A percentile compares a stretch with the other conserved stretches of the same genome.
Conservation (phyloP, 345 rosid genomes). For the Populus nigra region DNA sequence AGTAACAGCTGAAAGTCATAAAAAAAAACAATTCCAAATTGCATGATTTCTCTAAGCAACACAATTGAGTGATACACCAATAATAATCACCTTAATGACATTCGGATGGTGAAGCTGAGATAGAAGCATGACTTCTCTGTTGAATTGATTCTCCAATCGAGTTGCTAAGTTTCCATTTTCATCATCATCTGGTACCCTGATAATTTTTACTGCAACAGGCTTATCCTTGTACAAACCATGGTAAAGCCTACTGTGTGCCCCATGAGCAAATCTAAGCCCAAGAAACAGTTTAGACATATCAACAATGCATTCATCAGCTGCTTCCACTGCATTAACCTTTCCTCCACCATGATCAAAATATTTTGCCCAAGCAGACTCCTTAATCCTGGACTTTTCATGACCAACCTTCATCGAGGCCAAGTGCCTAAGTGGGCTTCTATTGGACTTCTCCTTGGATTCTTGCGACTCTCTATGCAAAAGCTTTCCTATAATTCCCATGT, state of each 20-base stretch:
- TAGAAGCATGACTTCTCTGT: constrained; percentile 78
- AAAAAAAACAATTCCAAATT: neutral
- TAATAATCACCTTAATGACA: constrained; percentile 69
- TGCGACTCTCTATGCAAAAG: constrained; percentile 35
- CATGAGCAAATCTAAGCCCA: constrained; percentile 92
- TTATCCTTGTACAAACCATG: constrained; percentile 91
- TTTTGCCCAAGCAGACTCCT: constrained; percentile 80
- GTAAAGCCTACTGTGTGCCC: constrained; percentile 84
- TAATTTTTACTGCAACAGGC: constrained; percentile 93
- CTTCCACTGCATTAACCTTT: constrained; percentile 69
- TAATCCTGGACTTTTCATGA: constrained; percentile 50
- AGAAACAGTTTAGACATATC: constrained; percentile 86
- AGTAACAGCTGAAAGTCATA: neutral
- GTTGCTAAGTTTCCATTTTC: constrained; percentile 65
- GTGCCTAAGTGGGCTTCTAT: constrained; percentile 57
- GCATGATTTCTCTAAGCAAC: neutral
- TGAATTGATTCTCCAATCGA: constrained; percentile 79
- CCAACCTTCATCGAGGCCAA: constrained; percentile 52
- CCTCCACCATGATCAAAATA: constrained; percentile 79
- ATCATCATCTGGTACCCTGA: constrained; percentile 81
- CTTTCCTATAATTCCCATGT: constrained; percentile 43
- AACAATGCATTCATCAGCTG: constrained; percentile 60
- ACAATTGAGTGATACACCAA: no score
- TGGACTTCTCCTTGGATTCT: constrained; percentile 35
- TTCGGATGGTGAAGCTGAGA: constrained; percentile 69